These are phyloP conservation scores for Rhynchosporium graminicola DNA, from an alignment of 2,329 filamentous ascomycete species.

Conservation along the genomic window DNA sequence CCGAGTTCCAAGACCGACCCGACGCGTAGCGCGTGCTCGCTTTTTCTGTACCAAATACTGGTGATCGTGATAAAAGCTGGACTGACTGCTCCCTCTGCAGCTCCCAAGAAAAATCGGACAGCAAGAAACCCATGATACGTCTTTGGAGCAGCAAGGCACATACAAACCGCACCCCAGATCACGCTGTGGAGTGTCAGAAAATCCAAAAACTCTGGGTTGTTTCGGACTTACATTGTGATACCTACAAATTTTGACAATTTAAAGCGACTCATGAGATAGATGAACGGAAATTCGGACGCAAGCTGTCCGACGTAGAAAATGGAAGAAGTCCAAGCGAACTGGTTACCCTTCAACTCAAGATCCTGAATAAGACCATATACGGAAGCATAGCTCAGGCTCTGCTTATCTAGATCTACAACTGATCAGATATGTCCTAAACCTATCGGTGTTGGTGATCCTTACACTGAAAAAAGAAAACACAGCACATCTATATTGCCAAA, in stretches of 20 bases:
- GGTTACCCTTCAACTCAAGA: conserved; percentile 45
- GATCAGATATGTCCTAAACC: background rate
- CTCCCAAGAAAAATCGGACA: conserved; percentile 47
- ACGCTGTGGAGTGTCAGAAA: conserved; percentile 34
- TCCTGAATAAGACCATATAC: conserved; percentile 50
- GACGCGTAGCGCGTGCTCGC: conserved; percentile 46
- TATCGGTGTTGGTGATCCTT: background rate
- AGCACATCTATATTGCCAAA: conserved; percentile 40
- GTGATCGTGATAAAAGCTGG: conserved; percentile 51
- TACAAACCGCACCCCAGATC: conserved; percentile 47
- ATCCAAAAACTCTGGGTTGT: background rate
- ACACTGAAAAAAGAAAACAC: conserved; percentile 47
- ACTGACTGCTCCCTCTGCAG: conserved; percentile 46
- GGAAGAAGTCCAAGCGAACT: conserved; percentile 52
- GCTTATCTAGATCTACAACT: conserved; percentile 47
- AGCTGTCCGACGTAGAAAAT: conserved; percentile 49
- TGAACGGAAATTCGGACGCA: conserved; percentile 51
- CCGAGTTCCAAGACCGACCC: conserved; percentile 24
- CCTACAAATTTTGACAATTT: conserved; percentile 54
- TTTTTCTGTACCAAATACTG: conserved; percentile 45
- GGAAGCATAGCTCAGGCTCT: conserved; percentile 51
- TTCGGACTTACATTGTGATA: conserved; percentile 44
- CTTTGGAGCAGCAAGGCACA: conserved; percentile 47
- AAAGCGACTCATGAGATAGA: conserved; percentile 53
- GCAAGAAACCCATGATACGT: conserved; percentile 45